phyloP scores from a whole-genome alignment of 768 basidiomycete genomes.

The Tephrocybe sp. region DNA sequence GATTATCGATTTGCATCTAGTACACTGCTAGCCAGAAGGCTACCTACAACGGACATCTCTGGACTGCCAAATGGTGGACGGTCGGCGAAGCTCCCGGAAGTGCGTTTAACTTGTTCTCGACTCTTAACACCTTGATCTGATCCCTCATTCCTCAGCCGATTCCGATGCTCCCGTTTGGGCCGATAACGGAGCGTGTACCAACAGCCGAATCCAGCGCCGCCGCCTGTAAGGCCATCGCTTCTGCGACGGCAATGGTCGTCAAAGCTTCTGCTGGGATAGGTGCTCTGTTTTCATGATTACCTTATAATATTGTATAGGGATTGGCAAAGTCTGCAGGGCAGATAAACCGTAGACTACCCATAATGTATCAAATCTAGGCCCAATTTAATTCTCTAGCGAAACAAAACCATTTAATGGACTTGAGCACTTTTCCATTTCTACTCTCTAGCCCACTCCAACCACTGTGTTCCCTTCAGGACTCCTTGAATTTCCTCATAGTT shows the following conservation, averaged over 20 bases:
- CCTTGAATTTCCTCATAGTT: conserved; percentile 7
- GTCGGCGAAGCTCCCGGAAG: conserved; percentile 32
- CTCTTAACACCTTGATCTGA: too few relatives aligned
- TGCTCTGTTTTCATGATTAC: conserved; percentile 9
- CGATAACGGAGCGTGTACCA: conserved; percentile 30
- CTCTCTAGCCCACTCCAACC: conserved; percentile 11
- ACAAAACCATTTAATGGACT: neutral
- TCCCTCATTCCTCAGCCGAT: too few relatives aligned
- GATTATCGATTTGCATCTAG: conserved; percentile 20
- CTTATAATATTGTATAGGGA: conserved; percentile 12
- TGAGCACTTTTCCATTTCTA: neutral
- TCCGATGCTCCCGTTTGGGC: conserved; percentile 35
- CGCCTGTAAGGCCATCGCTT: conserved; percentile 4
- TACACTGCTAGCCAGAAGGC: conserved; percentile 43
- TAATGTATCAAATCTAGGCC: neutral
- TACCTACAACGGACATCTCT: conserved; percentile 43
- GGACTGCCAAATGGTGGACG: conserved; percentile 52
- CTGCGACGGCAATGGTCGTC: neutral
- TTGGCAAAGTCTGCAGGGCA: neutral
- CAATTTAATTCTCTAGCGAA: neutral
- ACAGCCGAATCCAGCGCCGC: conserved; percentile 1
- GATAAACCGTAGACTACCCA: neutral
- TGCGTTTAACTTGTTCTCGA: too few relatives aligned
- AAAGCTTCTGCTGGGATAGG: neutral
- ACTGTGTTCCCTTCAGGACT: conserved; percentile 4